These are phyloP conservation scores for Ophiostoma novo-ulmi DNA, from an alignment of 2,329 filamentous ascomycete species.

Conservation along the genomic window DNA sequence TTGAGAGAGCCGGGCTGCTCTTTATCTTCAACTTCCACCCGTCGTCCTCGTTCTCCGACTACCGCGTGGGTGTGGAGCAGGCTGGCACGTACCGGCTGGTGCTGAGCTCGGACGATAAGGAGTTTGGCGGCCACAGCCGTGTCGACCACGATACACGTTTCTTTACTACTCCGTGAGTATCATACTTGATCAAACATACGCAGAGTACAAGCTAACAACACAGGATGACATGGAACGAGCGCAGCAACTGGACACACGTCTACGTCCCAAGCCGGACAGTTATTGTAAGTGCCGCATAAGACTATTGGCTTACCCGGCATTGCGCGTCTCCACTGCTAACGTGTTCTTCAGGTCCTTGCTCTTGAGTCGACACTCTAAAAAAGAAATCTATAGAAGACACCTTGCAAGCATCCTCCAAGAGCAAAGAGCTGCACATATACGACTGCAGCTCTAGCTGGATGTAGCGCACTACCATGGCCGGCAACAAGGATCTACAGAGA, in stretches of 20 bases:
- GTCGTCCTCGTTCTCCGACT: slow-evolving; percentile 79
- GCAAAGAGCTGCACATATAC: not conserved
- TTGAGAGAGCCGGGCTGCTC: slow-evolving; percentile 82
- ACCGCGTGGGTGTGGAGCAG: slow-evolving; percentile 80
- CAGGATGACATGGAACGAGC: slow-evolving; percentile 74
- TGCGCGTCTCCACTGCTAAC: slow-evolving; percentile 18
- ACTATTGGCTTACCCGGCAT: not conserved
- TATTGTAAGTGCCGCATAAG: slow-evolving; percentile 54
- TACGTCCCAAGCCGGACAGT: slow-evolving; percentile 83
- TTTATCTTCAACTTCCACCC: slow-evolving; percentile 98
- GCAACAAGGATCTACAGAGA: not conserved
- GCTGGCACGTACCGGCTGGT: slow-evolving; percentile 83
- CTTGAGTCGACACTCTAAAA: slow-evolving; percentile 34
- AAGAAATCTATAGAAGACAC: not conserved
- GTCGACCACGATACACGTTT: slow-evolving; percentile 77
- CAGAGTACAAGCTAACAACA: slow-evolving; percentile 17
- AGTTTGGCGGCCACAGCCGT: slow-evolving; percentile 73
- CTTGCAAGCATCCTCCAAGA: not conserved
- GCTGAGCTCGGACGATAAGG: slow-evolving; percentile 71
- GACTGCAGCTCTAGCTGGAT: slow-evolving; percentile 4
- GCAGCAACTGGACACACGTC: slow-evolving; percentile 86
- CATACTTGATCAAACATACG: not conserved
- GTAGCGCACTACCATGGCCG: not conserved
- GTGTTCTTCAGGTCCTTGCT: slow-evolving; percentile 30
- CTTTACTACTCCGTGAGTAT: slow-evolving; percentile 68